phyloP scores from a whole-genome alignment of 83 land plant species.

The Larix sibirica region DNA sequence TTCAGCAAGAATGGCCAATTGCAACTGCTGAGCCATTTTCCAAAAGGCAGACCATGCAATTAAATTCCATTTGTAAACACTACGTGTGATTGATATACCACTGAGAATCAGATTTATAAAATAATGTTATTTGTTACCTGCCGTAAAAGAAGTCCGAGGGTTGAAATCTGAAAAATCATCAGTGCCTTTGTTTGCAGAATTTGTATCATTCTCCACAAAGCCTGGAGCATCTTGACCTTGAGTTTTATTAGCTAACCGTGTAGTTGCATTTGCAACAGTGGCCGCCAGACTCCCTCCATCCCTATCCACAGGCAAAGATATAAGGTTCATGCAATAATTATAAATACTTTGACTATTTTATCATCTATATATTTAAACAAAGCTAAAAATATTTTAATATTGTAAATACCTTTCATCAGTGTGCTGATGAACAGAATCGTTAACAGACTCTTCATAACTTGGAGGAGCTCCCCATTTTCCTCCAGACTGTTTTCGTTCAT shows the following conservation, averaged over 20 bases:
- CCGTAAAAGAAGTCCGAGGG: conserved; percentile 62
- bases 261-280: conserved; percentile 53
- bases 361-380: no score
- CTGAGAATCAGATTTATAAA: neutral
- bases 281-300: conserved; percentile 51
- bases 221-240: conserved; percentile 24
- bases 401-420: conserved; percentile 55
- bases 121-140: conserved; percentile 55
- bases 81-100: neutral
- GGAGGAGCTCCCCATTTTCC: conserved; percentile 69
- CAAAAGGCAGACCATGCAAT: neutral
- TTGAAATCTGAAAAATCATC: conserved; percentile 85
- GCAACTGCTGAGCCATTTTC: neutral
- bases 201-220: conserved; percentile 7
- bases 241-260: conserved; percentile 23
- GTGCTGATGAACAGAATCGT: conserved; percentile 32
- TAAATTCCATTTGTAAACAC: neutral
- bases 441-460: conserved; percentile 77
- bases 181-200: conserved; percentile 20
- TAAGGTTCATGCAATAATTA: neutral
- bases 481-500: conserved; percentile 60
- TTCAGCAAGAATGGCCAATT: neutral
- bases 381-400: neutral
- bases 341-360: neutral
- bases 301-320: conserved; percentile 21